Conservation (phyloP, 306 rosid species). For the Lablab purpureus region DNA sequence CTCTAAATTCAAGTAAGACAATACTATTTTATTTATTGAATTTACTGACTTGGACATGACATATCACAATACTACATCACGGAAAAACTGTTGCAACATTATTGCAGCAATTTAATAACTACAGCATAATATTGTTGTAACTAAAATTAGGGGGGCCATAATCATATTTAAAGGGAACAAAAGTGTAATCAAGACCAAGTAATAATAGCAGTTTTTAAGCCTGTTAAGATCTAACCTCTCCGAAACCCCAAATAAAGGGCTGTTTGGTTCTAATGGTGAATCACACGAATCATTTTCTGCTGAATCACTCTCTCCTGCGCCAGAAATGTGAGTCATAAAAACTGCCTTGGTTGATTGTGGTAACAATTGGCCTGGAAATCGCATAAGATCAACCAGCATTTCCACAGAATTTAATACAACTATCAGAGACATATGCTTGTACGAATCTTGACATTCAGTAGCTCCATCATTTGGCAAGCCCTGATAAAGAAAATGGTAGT, state of each 20-base stretch:
- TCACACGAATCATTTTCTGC: slow-evolving; percentile 99
- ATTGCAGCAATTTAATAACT: slow-evolving; percentile 28
- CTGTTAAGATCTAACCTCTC: slow-evolving; percentile 80
- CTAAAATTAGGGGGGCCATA: slow-evolving; percentile 25
- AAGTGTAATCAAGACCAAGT: slow-evolving; percentile 30
- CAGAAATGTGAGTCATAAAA: slow-evolving; percentile 87
- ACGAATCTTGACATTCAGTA: slow-evolving; percentile 78
- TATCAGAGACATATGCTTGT: slow-evolving; percentile 88
- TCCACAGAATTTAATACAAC: slow-evolving; percentile 88
- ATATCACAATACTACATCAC: slow-evolving; percentile 8
- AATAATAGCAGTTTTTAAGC: slow-evolving; percentile 48
- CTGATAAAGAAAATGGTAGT: slow-evolving; percentile 55
- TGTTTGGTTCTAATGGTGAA: slow-evolving; percentile 98
- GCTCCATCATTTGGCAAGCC: slow-evolving; percentile 91
- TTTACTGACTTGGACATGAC: slow-evolving; percentile 29
- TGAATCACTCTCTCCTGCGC: slow-evolving; percentile 99
- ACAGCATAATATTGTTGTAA: slow-evolving; percentile 14
- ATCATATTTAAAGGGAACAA: slow-evolving; percentile 29
- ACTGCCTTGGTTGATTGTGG: slow-evolving; percentile 86
- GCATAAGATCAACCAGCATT: slow-evolving; percentile 94
- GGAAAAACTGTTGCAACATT: slow-evolving; percentile 10
- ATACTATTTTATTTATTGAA: background rate
- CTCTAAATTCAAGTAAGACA: background rate
- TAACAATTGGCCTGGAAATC: slow-evolving; percentile 91
- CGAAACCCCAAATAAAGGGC: slow-evolving; percentile 91